Base-by-base conservation (phyloP, 306 rosid species). In the Quercus engelmannii region DNA sequence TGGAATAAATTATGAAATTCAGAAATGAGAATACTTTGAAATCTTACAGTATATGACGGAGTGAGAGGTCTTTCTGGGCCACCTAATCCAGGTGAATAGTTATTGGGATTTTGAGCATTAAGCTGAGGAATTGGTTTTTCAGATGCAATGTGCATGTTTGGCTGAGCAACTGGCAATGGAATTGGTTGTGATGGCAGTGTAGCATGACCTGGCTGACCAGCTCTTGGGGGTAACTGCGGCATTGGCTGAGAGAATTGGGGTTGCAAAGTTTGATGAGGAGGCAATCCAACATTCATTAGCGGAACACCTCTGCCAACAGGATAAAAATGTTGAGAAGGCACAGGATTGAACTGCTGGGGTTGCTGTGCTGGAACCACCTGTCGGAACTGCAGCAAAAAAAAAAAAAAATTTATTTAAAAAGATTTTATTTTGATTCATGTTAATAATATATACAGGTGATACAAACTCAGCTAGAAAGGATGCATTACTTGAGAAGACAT, bases 401-500 rank as follows among this genome's bases (percentile, higher is more conserved):
- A 55, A 55, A 38, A 74, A 19, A 49, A 28, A 2, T 1, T 15
- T 23, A 67, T 75, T 10, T 52, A 82, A 85, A 81, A 70, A 26
- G 30, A 26, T 41, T 70, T 67, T 13, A 77, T 73, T 69, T 8
- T 58, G 14, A 79, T 74, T 59, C 5, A 26, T 3, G 6, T 54
- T 65, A 63, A 55, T 63, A 35, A 49, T n/a, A 74, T 79, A 15
- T 54, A 62, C 19, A 65, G 74, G 64, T 61, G 55, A 69, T 38
- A 43, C 81, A 61, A 77, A 35, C 76, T 64, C n/a, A 12, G 57
- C 13, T 49, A 64, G 73, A 52, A 74, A 74, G 62, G 62, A 70
- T 75, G 80, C 17, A 62, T 92, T 88, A 94, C 98, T 80, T 92
- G 98, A 81, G 86, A 86, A 73, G 93, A 64, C 91, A 91, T 89